Base-by-base conservation (phyloP, 169 alveolate species). In the Cytauxzoon felis region DNA sequence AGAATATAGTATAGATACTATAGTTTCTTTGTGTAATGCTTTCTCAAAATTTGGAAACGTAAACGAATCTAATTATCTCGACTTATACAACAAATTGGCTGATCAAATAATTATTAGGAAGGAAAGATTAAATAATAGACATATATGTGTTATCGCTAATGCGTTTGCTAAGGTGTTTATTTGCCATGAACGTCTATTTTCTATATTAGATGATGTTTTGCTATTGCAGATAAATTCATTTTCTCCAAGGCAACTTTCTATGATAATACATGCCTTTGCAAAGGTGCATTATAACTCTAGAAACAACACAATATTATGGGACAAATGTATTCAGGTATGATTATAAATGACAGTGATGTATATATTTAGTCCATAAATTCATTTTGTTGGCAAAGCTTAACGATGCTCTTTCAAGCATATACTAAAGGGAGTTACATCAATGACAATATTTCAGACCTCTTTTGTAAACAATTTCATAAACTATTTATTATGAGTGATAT, bases 341-440 rank as follows among this genome's bases (percentile, higher is more conserved):
- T 63, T 13, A 6, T 42, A 24, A 8, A 7, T 21, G 13, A 26
- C 56, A 24, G n/a, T 13, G 6, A 24, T 0, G 7, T 1, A 2
- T 7, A 21, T 9, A 9, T 19, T 64, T 32, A 63, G 75, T 45
- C 62, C 19, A n/a, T 72, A 43, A 47, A 38, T 9, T 8, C 57
- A 2, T 72, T 58, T 30, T 27, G 30, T 11, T 64, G 80, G 80
- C 86, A 76, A 45, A 71, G 80, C 30, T 24, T 76, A 33, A 57
- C 86, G 21, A 76, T 76, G 86, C 23, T 76, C 19, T 76, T 64
- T 34, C 80, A 76, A 51, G 67, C 80, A 0, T 76, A 76, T 51
- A 38, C 66, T 27, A 76, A 76, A 47, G 66, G 73, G 5, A 80
- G 60, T 21, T 3, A 50, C 7, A 33, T 62, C 24, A 61, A 50